Evolutionary conservation across 192 early-diverging fungal genomes (phyloP).

Genomic region (Irineochytrium annulatum): DNA sequence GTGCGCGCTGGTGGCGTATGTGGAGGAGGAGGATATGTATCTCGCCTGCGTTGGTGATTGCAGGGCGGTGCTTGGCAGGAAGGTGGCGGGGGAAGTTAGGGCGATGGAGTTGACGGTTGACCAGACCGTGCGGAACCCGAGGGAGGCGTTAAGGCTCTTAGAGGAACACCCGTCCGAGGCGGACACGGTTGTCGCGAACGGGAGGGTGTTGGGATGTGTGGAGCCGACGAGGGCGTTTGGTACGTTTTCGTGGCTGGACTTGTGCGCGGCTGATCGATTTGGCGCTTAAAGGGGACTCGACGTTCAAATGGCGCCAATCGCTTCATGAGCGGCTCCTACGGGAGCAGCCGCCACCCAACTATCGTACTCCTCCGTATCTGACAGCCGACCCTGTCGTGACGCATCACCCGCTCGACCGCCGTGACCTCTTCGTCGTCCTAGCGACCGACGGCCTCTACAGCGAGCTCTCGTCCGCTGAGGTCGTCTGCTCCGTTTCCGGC

Average conservation of each 20-base stretch:
- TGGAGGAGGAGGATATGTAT: constrained; percentile 45
- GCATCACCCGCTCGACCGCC: constrained; percentile 30
- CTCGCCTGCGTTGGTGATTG: constrained; percentile 49
- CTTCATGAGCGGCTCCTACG: constrained; percentile 26
- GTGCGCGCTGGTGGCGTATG: constrained; percentile 46
- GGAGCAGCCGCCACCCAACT: constrained; percentile 22
- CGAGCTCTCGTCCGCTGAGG: constrained; percentile 27
- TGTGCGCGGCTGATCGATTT: constrained; percentile 3
- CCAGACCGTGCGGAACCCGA: constrained; percentile 14
- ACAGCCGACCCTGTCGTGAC: constrained; percentile 46
- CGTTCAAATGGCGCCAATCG: constrained; percentile 42
- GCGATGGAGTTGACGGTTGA: constrained; percentile 35
- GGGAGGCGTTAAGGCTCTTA: neutral
- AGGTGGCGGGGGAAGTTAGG: constrained; percentile 19
- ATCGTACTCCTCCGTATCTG: constrained; percentile 47
- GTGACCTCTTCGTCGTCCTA: constrained; percentile 41
- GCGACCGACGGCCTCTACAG: constrained; percentile 52
- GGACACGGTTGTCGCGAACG: neutral
- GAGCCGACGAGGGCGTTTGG: neutral
- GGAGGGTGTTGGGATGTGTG: neutral
- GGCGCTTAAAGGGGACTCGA: constrained; percentile 42
- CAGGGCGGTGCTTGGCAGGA: constrained; percentile 40
- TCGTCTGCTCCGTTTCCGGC: constrained; percentile 28
- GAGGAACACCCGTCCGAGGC: neutral
- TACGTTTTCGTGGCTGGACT: neutral